Base-by-base conservation (phyloP, 2,329 filamentous ascomycete genomes). In the Cladosporium sp. region DNA sequence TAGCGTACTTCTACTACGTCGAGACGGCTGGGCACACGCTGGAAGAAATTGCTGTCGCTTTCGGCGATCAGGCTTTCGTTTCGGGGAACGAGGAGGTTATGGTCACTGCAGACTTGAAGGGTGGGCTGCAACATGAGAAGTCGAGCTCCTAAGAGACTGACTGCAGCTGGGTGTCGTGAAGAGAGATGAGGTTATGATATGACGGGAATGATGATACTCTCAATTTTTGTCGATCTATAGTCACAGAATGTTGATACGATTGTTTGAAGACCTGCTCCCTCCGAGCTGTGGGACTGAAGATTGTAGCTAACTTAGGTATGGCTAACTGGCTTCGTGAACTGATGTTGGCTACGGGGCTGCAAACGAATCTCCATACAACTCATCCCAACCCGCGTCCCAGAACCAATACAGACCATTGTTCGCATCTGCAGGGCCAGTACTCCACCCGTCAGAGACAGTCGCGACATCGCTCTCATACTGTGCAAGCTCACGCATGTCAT, bases 11-110 rank as follows among this genome's bases (percentile, higher is more conserved):
- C 51, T 77, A 76, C 62, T 76, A 76, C 59, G 71, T 76, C 5
- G 75, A 77, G 63, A 77, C 75, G 1, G 73, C 74, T 2, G 65
- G 69, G 14, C 66, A 72, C 61, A 73, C 67, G 0, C 64, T 75
- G 1, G 72, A 75, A 57, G 71, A 73, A 59, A 76, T 77, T 64
- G 74, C 75, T 3, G 62, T 74, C 15, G 72, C 73, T 0, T 77
- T 78, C 62, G 75, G 76, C 0, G 73, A 75, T 22, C 73, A 74
- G 63, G 75, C 75, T 1, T 77, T 77, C 61, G 68, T 67, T 3
- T 65, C 64, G 28, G 57, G 63, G 12, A 60, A 65, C 50, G 51
- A 63, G 30, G 62, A 58, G 15, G 42, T 64, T 30, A 61, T 61
- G 43, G 61, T 12, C 19, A 45, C 36, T 12, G 55, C 55, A n/a